Base-by-base conservation (phyloP, 108 stramenopile species). In the Cyclotella atomus region DNA sequence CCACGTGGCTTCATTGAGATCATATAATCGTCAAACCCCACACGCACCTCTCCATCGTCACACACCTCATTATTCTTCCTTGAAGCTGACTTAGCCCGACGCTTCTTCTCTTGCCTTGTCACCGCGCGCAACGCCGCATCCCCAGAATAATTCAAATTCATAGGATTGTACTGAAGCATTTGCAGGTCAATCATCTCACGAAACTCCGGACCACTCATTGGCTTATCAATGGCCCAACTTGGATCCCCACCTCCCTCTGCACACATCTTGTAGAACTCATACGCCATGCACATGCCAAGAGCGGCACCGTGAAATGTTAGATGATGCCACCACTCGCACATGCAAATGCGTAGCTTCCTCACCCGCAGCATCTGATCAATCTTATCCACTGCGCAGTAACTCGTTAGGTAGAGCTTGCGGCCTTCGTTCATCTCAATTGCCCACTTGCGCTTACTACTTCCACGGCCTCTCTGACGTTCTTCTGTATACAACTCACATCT, bases 371-470 rank as follows among this genome's bases (percentile, higher is more conserved):
- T 41, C 9, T 12, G 38, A 12, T 41, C 38, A 6, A 41, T 41
- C 9, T 12, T 12, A 53, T 68, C 67, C 50, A 68, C 33, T n/a
- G 52, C 47, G 24, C 59, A 27, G 43, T 63, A 72, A 19, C 23
- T 27, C 7, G 10, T 7, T 27, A 72, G 61, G 24, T 72, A 72
- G 20, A 72, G 17, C 14, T 62, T 25, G 15, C 60, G 21, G 5
- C 16, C 71, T 5, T 72, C 57, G 35, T 63, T 72, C 60, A 62
- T 62, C 24, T 72, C 71, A 65, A 63, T 62, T 5, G 33, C 63
- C 71, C 71, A 72, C 30, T 63, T 41, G 7, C 71, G 29, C 32
- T 72, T 72, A 3, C 23, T 32, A 10, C 19, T 38, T 12, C 60
- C 60, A 23, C 59, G 16, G 6, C 67, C 67, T 23, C 50, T 53